Conservation (phyloP, 495 filamentous ascomycete species). For the Cudoniella acicularis region DNA sequence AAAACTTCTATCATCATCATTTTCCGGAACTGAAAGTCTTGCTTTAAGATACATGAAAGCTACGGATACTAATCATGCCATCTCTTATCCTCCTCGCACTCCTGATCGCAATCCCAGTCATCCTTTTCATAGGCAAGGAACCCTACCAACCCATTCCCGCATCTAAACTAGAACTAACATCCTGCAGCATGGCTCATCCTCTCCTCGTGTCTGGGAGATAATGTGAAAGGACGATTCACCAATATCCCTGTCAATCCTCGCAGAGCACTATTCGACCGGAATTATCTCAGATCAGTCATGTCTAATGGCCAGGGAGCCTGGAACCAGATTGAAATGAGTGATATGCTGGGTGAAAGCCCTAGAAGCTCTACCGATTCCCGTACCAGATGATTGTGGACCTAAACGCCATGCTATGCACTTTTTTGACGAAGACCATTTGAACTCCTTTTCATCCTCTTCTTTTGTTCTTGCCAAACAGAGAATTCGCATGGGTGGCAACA, state of each 20-base stretch:
- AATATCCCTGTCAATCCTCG: slow-evolving; percentile 33
- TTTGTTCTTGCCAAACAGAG: neutral
- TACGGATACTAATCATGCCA: slow-evolving; percentile 45
- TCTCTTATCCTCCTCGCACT: slow-evolving; percentile 46
- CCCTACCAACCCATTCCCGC: neutral
- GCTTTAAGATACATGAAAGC: no score
- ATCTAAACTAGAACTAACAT: slow-evolving; percentile 4
- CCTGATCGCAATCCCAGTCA: slow-evolving; percentile 44
- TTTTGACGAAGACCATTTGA: neutral
- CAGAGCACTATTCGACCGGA: slow-evolving; percentile 46
- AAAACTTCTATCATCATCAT: no score
- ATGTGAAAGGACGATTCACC: slow-evolving; percentile 41
- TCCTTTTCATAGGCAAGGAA: slow-evolving; percentile 44
- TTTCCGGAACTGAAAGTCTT: no score
- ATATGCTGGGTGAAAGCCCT: slow-evolving; percentile 47
- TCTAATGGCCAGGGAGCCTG: slow-evolving; percentile 51
- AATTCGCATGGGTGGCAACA: no score
- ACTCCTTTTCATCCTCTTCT: neutral
- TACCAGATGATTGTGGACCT: neutral
- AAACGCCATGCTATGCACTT: slow-evolving; percentile 3
- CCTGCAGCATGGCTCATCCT: slow-evolving; percentile 49
- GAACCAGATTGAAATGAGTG: slow-evolving; percentile 61
- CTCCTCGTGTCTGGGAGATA: slow-evolving; percentile 57
- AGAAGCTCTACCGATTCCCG: slow-evolving; percentile 16
- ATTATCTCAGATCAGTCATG: slow-evolving; percentile 53